phyloP scores from a whole-genome alignment of 2,329 filamentous ascomycete species.

The Cladophialophora yegresii region DNA sequence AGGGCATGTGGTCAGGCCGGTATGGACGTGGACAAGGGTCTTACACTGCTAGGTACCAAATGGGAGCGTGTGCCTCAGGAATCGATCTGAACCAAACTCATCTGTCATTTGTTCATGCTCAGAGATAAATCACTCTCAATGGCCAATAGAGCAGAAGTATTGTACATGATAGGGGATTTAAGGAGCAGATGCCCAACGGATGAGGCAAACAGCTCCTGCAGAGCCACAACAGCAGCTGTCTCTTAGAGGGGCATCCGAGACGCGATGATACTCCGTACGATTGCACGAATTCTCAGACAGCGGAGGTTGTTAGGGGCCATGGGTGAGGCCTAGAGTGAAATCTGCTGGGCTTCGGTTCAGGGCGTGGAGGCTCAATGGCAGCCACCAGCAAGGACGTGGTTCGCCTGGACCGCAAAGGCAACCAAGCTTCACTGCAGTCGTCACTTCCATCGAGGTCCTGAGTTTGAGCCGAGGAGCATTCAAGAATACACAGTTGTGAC shows the following conservation, averaged over 20 bases:
- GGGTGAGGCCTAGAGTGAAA: background rate
- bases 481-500: slow-evolving; percentile 8
- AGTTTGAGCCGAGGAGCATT: background rate
- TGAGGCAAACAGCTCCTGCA: slow-evolving; percentile 6
- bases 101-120: background rate
- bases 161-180: background rate
- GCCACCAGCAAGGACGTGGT: background rate
- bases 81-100: background rate
- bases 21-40: background rate
- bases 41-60: background rate
- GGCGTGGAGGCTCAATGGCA: background rate
- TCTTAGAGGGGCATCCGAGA: no score
- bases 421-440: background rate
- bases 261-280: background rate
- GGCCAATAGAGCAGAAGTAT: background rate
- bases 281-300: background rate
- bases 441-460: background rate
- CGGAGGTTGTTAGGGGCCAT: background rate
- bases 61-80: background rate
- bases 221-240: background rate
- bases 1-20: background rate
- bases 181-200: slow-evolving; percentile 4
- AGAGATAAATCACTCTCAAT: background rate
- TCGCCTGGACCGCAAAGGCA: background rate
- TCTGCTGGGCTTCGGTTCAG: background rate